phyloP scores from a whole-genome alignment of 169 alveolate species.

The Toxoplasma gondii region DNA sequence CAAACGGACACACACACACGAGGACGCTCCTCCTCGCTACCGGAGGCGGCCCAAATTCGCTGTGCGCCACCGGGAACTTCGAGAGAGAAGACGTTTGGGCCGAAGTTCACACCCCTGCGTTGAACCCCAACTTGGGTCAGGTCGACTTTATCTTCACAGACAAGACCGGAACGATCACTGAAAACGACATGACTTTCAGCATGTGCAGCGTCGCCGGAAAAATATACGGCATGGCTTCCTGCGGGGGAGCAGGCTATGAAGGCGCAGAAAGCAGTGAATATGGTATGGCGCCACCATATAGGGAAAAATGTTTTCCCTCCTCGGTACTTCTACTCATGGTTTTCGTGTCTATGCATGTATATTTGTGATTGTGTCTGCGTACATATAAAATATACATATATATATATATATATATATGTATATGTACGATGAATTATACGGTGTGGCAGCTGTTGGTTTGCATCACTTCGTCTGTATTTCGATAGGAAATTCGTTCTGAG shows the following conservation, averaged over 20 bases:
- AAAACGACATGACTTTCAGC: constrained; percentile 83
- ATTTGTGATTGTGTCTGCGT: too few species aligned
- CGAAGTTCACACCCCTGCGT: constrained; percentile 38
- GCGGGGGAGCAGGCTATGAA: not conserved
- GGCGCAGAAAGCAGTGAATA: constrained; percentile 26
- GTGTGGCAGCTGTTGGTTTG: too few species aligned
- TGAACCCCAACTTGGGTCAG: constrained; percentile 58
- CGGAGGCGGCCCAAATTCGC: not conserved
- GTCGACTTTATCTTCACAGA: constrained; percentile 90
- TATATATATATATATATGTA: too few species aligned
- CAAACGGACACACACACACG: not conserved
- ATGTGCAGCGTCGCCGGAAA: constrained; percentile 64
- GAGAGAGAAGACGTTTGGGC: constrained; percentile 35
- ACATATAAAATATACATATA: too few species aligned
- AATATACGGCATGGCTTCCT: constrained; percentile 47
- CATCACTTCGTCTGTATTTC: too few species aligned
- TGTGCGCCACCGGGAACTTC: not conserved
- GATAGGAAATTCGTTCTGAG: too few species aligned
- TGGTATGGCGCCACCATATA: not conserved
- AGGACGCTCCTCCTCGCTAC: not conserved
- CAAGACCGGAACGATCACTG: constrained; percentile 96
- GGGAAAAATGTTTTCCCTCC: not conserved
- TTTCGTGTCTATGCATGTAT: too few species aligned
- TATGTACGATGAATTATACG: too few species aligned
- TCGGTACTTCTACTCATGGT: too few species aligned